Evolutionary conservation across 371 early-diverging fungal species (phyloP).

Genomic region (Gilbertella persicaria): DNA sequence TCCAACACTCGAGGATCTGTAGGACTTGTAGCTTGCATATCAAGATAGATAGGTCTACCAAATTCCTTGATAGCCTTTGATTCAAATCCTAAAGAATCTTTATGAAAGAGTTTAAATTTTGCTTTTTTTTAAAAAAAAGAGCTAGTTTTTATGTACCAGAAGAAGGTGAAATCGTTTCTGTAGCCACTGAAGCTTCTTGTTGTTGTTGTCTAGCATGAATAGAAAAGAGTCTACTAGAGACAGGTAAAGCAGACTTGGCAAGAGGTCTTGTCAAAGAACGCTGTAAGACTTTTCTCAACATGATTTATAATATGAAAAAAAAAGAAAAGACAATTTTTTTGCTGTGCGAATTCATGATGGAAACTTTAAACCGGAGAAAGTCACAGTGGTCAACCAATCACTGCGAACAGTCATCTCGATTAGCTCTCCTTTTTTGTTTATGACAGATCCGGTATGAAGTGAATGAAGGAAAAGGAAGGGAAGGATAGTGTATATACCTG

Average conservation of each 20-base stretch:
- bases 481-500: too few relatives aligned
- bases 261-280: constrained; percentile 12
- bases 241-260: not conserved
- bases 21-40: constrained; percentile 98
- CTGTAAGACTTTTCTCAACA: constrained; percentile 20
- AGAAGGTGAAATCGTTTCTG: constrained; percentile 15
- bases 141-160: too few relatives aligned
- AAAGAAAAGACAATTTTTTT: not conserved
- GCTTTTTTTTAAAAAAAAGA: constrained; percentile 38
- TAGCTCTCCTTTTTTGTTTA: too few relatives aligned
- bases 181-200: too few relatives aligned
- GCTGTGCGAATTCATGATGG: not conserved
- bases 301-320: constrained; percentile 1
- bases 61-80: constrained; percentile 33
- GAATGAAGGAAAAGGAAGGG: too few relatives aligned
- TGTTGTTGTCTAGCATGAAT: constrained; percentile 2
- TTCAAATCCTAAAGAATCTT: constrained; percentile 63
- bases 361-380: not conserved
- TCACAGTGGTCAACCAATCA: not conserved
- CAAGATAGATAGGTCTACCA: constrained; percentile 87
- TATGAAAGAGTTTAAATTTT: too few relatives aligned
- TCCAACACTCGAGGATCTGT: constrained; percentile 98
- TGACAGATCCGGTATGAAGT: too few relatives aligned
- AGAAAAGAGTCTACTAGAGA: constrained; percentile 7
- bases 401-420: not conserved